A percentile compares a stretch with the other conserved stretches of the same genome.
These are phyloP conservation scores for Mycosphaerella sp. DNA, from an alignment of 2,329 filamentous ascomycete species.

Conservation along the genomic window DNA sequence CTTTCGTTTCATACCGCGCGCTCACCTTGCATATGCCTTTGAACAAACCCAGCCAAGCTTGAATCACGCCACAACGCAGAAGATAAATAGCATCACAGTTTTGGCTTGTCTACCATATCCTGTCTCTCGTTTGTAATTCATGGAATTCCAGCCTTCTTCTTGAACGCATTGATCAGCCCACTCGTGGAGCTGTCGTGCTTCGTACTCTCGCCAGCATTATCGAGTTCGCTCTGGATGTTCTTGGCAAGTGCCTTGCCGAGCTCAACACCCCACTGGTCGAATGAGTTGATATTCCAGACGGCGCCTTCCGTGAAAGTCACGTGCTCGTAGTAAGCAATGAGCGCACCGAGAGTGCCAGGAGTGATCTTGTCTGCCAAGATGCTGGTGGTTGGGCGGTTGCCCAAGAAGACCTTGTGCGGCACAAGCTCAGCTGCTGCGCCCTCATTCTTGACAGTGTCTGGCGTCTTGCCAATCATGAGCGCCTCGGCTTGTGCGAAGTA, in stretches of 20 bases:
- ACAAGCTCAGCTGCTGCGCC: slow-evolving; percentile 68
- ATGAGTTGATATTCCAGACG: slow-evolving; percentile 99
- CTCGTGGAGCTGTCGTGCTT: slow-evolving; percentile 83
- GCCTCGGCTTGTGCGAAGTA: slow-evolving; percentile 86
- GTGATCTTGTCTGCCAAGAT: slow-evolving; percentile 93
- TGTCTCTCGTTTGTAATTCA: slow-evolving; percentile 13
- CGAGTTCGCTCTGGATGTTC: slow-evolving; percentile 64
- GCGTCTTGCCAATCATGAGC: slow-evolving; percentile 80
- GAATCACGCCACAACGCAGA: slow-evolving; percentile 1
- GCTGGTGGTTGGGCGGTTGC: slow-evolving; percentile 93
- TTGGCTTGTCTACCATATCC: neutral
- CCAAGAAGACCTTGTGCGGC: slow-evolving; percentile 98
- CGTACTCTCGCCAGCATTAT: slow-evolving; percentile 62
- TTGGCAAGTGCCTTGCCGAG: slow-evolving; percentile 91
- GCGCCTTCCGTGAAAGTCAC: slow-evolving; percentile 96
- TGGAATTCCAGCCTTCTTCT: slow-evolving; percentile 55
- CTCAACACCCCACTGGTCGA: slow-evolving; percentile 99
- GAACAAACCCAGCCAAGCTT: slow-evolving; percentile 6
- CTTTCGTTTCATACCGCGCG: slow-evolving; percentile 9
- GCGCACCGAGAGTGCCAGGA: slow-evolving; percentile 81
- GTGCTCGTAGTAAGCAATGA: slow-evolving; percentile 99
- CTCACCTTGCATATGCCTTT: neutral
- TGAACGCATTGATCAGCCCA: slow-evolving; percentile 86
- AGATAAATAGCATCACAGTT: slow-evolving; percentile 7
- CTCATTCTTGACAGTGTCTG: slow-evolving; percentile 71